Evolutionary conservation across 2,329 filamentous ascomycete genomes (phyloP), one percentile per base, ranked within the genome.

Genomic region (Trichoderma aggressivum): DNA sequence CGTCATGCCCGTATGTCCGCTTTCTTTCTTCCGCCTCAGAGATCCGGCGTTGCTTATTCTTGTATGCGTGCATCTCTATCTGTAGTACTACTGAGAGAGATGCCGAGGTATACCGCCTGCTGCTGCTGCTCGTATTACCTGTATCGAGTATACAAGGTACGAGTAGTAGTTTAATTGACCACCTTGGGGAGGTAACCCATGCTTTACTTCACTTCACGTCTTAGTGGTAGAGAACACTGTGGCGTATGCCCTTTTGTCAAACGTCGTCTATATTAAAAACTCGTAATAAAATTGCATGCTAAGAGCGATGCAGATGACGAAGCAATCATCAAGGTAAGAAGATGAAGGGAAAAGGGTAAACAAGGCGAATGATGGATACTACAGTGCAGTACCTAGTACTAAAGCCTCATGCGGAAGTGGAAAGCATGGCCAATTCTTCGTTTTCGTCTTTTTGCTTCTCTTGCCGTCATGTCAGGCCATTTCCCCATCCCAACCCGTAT

Each of bases 381-480:
- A 65, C 64, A 71, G 43, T 34, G 16, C 2, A 10, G 39, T n/a
- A n/a, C n/a, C n/a, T n/a, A 59, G 64, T 30, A 36, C 30, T 11
- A 61, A 61, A 79, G 78, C 78, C 78, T 77, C 79, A 80, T 79
- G 79, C 80, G 78, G 77, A 80, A 80, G 79, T 79, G 77, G 72
- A 75, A 75, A 76, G 74, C 72, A 68, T 47, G 65, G 36, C 36
- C 36, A 21, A 14, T n/a, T 34, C 14, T 59, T 58, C 64, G 6
- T 34, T 60, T 34, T 68, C 36, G 6, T 58, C 50, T 24, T 32
- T 11, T 32, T 34, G 26, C 10, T 32, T 34, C 32, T 70, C 68
- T 36, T 18, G n/a, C 69, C 61, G 71, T 67, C 26, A 14, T 55
- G 36, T 53, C 70, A 73, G 74, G 75, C 74, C 76, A 74, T 76